Conservation (phyloP, 2,329 filamentous ascomycete species). For the Aspergillus fijiensis region DNA sequence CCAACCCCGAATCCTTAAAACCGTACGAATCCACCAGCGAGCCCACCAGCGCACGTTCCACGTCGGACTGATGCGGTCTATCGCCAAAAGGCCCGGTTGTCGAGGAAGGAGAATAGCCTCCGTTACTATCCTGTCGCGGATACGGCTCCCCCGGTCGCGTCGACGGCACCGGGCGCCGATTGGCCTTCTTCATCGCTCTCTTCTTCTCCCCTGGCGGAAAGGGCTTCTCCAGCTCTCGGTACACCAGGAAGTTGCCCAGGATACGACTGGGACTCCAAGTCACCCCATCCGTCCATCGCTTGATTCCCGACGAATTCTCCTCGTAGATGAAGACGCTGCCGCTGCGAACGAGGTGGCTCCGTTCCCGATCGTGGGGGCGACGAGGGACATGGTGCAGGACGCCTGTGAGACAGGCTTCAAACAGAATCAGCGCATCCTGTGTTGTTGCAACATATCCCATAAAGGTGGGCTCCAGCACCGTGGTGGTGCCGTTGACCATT, state of each 20-base stretch:
- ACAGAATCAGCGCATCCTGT: slow-evolving; percentile 73
- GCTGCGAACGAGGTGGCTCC: slow-evolving; percentile 72
- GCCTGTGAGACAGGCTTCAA: slow-evolving; percentile 75
- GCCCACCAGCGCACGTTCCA: slow-evolving; percentile 66
- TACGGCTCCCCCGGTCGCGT: slow-evolving; percentile 56
- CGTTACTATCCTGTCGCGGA: slow-evolving; percentile 44
- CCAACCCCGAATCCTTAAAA: slow-evolving; percentile 77
- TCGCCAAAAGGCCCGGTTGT: slow-evolving; percentile 36
- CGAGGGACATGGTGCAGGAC: slow-evolving; percentile 73
- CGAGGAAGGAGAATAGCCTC: slow-evolving; percentile 42
- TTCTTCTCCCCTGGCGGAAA: slow-evolving; percentile 85
- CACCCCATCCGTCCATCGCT: slow-evolving; percentile 89
- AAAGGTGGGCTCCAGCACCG: slow-evolving; percentile 63
- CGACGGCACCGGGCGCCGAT: slow-evolving; percentile 43
- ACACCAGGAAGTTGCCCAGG: slow-evolving; percentile 79
- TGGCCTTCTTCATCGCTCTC: slow-evolving; percentile 71
- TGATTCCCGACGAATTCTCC: slow-evolving; percentile 85
- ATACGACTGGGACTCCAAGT: slow-evolving; percentile 89
- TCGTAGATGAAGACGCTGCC: slow-evolving; percentile 91
- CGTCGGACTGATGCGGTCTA: slow-evolving; percentile 44
- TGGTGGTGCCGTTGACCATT: slow-evolving; percentile 47
- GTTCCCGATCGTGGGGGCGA: slow-evolving; percentile 81
- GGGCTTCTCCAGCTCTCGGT: slow-evolving; percentile 75
- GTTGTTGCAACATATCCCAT: slow-evolving; percentile 67
- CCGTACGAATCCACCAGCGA: slow-evolving; percentile 86